Evolutionary conservation across 257 asterid species (phyloP).

Genomic region (Thymus mandschuricus): DNA sequence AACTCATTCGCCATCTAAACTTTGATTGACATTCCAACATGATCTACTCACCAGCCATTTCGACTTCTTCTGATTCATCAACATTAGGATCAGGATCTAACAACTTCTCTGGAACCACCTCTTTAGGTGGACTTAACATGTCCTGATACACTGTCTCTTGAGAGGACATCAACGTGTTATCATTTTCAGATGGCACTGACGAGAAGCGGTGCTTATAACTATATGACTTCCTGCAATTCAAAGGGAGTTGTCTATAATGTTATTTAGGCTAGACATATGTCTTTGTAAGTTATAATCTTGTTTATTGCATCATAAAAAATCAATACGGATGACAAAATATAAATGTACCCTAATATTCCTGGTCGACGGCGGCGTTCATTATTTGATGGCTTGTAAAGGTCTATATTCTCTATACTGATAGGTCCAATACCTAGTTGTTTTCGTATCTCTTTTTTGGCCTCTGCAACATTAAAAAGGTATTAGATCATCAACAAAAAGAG

Average conservation of each 20-base stretch:
- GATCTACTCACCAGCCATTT: constrained; percentile 57
- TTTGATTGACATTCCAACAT: constrained; percentile 25
- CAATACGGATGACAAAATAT: constrained; percentile 17
- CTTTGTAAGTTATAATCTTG: constrained; percentile 9
- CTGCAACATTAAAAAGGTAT: constrained; percentile 40
- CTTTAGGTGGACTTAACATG: constrained; percentile 38
- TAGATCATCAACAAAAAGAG: constrained; percentile 8
- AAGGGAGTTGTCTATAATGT: constrained; percentile 26
- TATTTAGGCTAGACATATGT: constrained; percentile 4
- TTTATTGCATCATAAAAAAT: constrained; percentile 27
- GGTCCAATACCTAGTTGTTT: constrained; percentile 56
- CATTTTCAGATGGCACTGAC: constrained; percentile 41
- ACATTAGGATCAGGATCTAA: constrained; percentile 37
- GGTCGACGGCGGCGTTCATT: constrained; percentile 58
- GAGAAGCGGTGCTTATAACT: constrained; percentile 59
- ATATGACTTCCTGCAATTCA: constrained; percentile 56
- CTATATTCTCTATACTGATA: constrained; percentile 28
- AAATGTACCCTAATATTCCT: constrained; percentile 72
- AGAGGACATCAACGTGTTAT: constrained; percentile 46
- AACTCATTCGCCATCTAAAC: background rate
- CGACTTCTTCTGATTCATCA: constrained; percentile 50
- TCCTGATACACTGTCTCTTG: constrained; percentile 46
- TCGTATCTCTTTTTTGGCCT: constrained; percentile 75
- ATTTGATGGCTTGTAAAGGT: constrained; percentile 42
- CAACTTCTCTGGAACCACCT: constrained; percentile 38